These are phyloP conservation scores for Tremella fuciformis DNA, from an alignment of 768 basidiomycete species.

Conservation along the genomic window DNA sequence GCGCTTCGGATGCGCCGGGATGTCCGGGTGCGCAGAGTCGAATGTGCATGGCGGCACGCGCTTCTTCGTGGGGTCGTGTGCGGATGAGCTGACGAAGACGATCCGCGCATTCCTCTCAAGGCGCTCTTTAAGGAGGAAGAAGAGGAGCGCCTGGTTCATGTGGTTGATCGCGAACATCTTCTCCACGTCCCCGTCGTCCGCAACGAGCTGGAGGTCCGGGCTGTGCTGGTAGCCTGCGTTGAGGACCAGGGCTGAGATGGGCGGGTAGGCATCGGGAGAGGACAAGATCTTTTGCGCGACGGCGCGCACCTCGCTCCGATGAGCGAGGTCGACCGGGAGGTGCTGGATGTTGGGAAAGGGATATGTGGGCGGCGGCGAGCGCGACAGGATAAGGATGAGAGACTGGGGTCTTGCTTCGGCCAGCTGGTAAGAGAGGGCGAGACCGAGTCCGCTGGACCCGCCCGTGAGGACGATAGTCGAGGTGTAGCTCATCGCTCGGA, in stretches of 20 bases:
- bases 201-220: not conserved
- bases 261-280: slow-evolving; percentile 2
- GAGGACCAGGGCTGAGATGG: slow-evolving; percentile 16
- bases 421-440: not conserved
- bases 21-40: too few species aligned
- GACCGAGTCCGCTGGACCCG: slow-evolving; percentile 5
- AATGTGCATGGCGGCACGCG: too few species aligned
- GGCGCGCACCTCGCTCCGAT: not conserved
- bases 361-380: slow-evolving; percentile 2
- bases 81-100: not conserved
- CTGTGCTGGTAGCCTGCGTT: slow-evolving; percentile 14
- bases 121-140: slow-evolving; percentile 19
- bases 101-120: not conserved
- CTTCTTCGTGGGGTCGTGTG: not conserved
- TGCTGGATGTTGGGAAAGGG: slow-evolving; percentile 15
- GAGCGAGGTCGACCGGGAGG: slow-evolving; percentile 10
- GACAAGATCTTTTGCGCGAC: not conserved
- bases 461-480: slow-evolving; percentile 4
- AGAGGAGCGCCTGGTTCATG: slow-evolving; percentile 21
- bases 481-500: too few species aligned
- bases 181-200: slow-evolving; percentile 14
- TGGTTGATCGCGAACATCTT: slow-evolving; percentile 16
- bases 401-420: not conserved
- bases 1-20: too few species aligned
- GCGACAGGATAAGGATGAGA: not conserved